A percentile compares a stretch with the other conserved stretches of the same genome.
phyloP scores from a whole-genome alignment of 345 rosid species.

The Eucalyptus regnans region DNA sequence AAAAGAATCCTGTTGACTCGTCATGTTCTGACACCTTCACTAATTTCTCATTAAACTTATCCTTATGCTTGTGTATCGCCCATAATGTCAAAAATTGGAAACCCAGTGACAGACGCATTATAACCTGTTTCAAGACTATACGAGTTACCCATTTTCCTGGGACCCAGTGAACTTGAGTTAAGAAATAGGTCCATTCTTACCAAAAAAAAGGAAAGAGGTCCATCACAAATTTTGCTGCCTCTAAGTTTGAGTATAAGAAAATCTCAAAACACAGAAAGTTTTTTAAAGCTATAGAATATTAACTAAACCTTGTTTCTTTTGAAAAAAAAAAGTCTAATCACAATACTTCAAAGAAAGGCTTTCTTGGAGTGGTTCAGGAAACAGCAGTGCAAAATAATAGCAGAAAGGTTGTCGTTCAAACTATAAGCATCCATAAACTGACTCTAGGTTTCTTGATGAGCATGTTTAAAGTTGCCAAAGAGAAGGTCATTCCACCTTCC shows the following conservation, averaged over 20 bases:
- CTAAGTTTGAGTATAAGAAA: not conserved
- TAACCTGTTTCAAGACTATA: not conserved
- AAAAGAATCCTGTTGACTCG: not conserved
- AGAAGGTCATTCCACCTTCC: not conserved
- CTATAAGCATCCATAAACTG: not conserved
- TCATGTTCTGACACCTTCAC: not conserved
- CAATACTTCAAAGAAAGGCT: not conserved
- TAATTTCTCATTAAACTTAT: not conserved
- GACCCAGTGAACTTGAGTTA: not conserved
- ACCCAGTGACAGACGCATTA: not conserved
- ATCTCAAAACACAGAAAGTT: not conserved
- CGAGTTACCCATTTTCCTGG: not conserved
- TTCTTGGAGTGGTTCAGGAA: not conserved
- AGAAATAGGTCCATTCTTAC: not conserved
- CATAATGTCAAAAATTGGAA: not conserved
- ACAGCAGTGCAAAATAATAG: not conserved
- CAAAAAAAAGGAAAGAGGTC: not conserved
- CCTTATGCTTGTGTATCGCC: not conserved
- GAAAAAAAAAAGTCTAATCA: not conserved
- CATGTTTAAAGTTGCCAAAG: not conserved
- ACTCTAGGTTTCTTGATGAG: not conserved
- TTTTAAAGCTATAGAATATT: not conserved
- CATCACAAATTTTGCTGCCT: not conserved
- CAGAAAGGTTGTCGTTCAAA: not conserved
- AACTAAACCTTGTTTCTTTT: not conserved